Evolutionary conservation across 163 green algal genomes (phyloP), one percentile per base, ranked within the genome.

Genomic region (Scenedesmus sp.): DNA sequence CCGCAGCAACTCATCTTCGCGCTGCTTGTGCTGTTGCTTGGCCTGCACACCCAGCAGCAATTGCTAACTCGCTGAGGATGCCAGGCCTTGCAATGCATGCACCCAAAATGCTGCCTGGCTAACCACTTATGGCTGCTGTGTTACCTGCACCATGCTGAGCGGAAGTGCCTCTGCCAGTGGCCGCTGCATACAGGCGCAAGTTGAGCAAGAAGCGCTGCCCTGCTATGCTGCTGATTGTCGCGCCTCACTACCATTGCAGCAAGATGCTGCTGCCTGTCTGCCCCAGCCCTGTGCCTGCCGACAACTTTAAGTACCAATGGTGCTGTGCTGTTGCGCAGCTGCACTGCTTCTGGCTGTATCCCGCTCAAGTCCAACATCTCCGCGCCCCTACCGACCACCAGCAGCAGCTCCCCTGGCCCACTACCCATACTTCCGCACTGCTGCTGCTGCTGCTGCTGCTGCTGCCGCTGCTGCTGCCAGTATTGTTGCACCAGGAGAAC

Each of bases 11-110:
- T 76, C 51, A 53, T 87, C 18, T 35, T 87, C 82, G 4, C 82
- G 82, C 82, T 87, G 51, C 82, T 56, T 78, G 82, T 87, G 82
- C 82, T 87, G 82, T 53, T 87, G 51, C n/a, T 56, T 61, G 7
- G 51, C 82, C 82, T 87, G 65, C 65, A 76, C 30, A 37, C 5
- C 65, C 15, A 76, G 30, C 65, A 76, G 65, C 65, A 40, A 20
- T 20, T 35, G 12, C 59, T 9, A n/a, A 6, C 9, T 22, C 9
- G 22, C 59, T 72, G 49, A 56, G 15, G 12, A 20, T 13, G 12
- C 49, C 49, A 12, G 49, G 15, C 49, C 10, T 20, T 20, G 49
- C 49, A 56, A 12, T 13, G n/a, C n/a, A n/a, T n/a, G n/a, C n/a
- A n/a, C n/a, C n/a, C n/a, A n/a, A n/a, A n/a, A n/a, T n/a, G n/a